Evolutionary conservation across 2,329 filamentous ascomycete species (phyloP).

Genomic region (Penicillium sp.): DNA sequence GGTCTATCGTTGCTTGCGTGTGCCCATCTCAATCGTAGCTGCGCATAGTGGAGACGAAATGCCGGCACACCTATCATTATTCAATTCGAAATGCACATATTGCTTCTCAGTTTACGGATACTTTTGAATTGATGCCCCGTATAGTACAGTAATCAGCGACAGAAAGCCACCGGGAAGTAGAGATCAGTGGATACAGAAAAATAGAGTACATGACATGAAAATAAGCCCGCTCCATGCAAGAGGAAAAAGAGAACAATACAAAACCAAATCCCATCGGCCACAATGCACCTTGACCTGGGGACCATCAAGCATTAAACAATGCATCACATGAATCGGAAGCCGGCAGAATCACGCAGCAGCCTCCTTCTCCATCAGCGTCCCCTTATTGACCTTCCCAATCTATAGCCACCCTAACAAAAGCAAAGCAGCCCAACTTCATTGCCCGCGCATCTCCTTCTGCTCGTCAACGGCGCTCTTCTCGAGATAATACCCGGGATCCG

Average conservation of each 20-base stretch:
- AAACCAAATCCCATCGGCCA: conserved; percentile 1
- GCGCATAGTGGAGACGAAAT: conserved; percentile 6
- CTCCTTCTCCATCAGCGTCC: no score
- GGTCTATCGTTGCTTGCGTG: conserved; percentile 10
- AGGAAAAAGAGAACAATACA: conserved; percentile 9
- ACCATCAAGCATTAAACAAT: no score
- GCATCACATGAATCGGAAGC: no score
- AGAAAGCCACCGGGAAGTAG: neutral
- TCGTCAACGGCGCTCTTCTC: conserved; percentile 53
- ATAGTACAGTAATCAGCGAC: conserved; percentile 15
- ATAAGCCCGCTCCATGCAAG: conserved; percentile 24
- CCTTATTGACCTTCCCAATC: no score
- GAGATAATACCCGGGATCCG: conserved; percentile 76
- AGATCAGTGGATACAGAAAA: conserved; percentile 4
- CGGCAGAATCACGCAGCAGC: no score
- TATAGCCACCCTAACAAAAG: no score
- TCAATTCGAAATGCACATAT: conserved; percentile 23
- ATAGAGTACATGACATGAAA: conserved; percentile 22
- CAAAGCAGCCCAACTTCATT: conserved; percentile 13
- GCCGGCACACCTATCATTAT: conserved; percentile 15
- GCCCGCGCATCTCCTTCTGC: conserved; percentile 25
- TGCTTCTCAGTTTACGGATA: conserved; percentile 12
- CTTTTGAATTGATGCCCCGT: conserved; percentile 9
- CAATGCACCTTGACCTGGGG: no score
- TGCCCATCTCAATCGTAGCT: neutral